These are phyloP conservation scores for Linnemannia hyalina DNA, from an alignment of 192 early-diverging fungal genomes.

Conservation along the genomic window DNA sequence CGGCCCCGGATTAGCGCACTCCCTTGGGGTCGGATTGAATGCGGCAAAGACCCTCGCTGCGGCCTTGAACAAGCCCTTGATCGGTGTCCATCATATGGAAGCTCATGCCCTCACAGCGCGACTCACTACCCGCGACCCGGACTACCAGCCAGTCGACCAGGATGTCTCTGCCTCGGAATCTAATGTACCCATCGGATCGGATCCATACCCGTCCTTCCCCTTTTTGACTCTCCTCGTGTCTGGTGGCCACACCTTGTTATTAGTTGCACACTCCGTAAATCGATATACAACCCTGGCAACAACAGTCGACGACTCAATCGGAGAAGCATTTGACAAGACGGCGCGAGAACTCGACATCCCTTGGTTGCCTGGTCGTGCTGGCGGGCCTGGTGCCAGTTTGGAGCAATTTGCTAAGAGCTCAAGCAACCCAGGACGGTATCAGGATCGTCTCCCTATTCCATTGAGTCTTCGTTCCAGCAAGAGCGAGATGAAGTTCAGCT, in stretches of 20 bases:
- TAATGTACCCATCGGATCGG: not conserved
- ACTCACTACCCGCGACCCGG: constrained; percentile 59
- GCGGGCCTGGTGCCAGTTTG: constrained; percentile 79
- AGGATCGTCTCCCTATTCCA: constrained; percentile 64
- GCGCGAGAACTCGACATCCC: constrained; percentile 74
- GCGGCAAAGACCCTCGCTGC: constrained; percentile 82
- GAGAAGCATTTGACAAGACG: constrained; percentile 86
- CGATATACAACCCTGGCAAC: constrained; percentile 73
- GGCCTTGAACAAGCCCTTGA: constrained; percentile 71
- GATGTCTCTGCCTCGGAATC: not conserved
- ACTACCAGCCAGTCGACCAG: not conserved
- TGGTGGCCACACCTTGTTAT: constrained; percentile 80
- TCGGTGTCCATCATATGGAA: constrained; percentile 91
- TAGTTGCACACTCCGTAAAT: constrained; percentile 69
- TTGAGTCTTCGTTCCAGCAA: constrained; percentile 68
- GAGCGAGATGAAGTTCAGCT: constrained; percentile 73
- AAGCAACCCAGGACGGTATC: constrained; percentile 58
- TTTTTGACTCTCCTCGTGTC: constrained; percentile 80
- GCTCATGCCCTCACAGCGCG: constrained; percentile 85
- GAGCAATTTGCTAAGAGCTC: constrained; percentile 71
- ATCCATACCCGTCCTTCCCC: constrained; percentile 68
- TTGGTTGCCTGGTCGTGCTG: constrained; percentile 74
- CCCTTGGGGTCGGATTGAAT: constrained; percentile 76
- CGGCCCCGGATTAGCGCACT: constrained; percentile 80
- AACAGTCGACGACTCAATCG: constrained; percentile 81